phyloP scores from a whole-genome alignment of 139 green algal species.

The Picochlorum sp. region DNA sequence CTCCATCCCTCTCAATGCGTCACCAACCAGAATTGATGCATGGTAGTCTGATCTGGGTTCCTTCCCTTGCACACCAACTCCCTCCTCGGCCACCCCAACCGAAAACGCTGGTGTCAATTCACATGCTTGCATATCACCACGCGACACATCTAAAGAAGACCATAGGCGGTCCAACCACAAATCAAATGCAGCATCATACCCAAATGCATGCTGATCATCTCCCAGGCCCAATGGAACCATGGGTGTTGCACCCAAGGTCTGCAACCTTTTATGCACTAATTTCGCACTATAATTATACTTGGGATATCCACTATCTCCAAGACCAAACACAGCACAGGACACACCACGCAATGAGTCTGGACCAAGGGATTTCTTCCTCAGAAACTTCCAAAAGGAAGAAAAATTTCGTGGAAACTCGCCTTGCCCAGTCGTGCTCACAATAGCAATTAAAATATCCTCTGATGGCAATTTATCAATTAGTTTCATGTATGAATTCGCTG shows the following conservation, averaged over 20 bases:
- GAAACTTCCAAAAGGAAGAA: constrained; percentile 79
- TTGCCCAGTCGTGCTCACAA: constrained; percentile 78
- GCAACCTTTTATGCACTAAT: constrained; percentile 78
- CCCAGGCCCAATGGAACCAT: constrained; percentile 56
- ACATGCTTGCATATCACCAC: background rate
- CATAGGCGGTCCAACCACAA: constrained; percentile 78
- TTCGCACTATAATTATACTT: constrained; percentile 90
- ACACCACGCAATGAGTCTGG: constrained; percentile 45
- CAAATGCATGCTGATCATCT: constrained; percentile 75
- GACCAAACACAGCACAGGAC: constrained; percentile 78
- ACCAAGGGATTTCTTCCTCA: constrained; percentile 77
- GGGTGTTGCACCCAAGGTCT: constrained; percentile 56
- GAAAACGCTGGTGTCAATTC: no score
- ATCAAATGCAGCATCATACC: constrained; percentile 84
- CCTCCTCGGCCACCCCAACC: no score
- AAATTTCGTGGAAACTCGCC: constrained; percentile 85
- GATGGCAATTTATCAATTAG: constrained; percentile 40
- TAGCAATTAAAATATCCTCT: constrained; percentile 56
- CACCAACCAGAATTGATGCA: no score
- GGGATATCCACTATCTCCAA: constrained; percentile 85
- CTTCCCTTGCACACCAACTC: no score
- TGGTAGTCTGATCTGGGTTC: no score
- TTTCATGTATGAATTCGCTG: constrained; percentile 62
- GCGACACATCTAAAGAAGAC: constrained; percentile 26
- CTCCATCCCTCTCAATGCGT: no score